Base-by-base conservation (phyloP, 2,329 filamentous ascomycete genomes). In the Albifimbria verrucaria region DNA sequence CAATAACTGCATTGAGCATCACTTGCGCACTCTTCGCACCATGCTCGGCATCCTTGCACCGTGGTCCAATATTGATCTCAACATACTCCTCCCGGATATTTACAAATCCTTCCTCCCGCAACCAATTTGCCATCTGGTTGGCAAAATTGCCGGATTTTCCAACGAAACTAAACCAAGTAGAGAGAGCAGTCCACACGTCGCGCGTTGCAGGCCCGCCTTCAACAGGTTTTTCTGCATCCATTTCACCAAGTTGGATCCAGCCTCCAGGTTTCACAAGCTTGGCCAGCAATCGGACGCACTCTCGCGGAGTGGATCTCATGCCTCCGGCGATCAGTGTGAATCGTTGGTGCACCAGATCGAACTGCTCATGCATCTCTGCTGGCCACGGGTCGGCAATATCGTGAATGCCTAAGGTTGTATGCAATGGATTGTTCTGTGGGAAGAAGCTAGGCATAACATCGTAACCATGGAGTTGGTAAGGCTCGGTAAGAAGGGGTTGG, bases 311-410 rank as follows among this genome's bases (percentile, higher is more conserved):
- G 48, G 48, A 41, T 39, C 42, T 42, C 48, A 25, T 18, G 41
- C 41, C 52, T 47, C 49, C 18, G 46, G 48, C 42, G 32, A 39
- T 12, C 12, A 44, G 42, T 20, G 42, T 44, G 28, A 48, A 24
- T 11, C 52, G 48, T 20, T 54, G 52, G 32, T 54, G 52, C 21
- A 54, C 52, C 10, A 54, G 28, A 20, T 54, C 52, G 43, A 54
- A 54, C 15, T 48, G 36, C 3, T 28, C 43, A 15, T 46, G 48
- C 48, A 48, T 45, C 10, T 51, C 23, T 21, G 20, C 23, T 22
- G 52, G 52, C 39, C 50, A 54, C 17, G 52, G 20, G 5, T 54
- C 28, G n/a, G 28, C 26, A 28, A 54, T 54, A 22, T 48, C 50
- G 42, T 51, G 52, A 15, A 49, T 49, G 25, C 20, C 43, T n/a